Conservation (phyloP, 306 rosid species). For the Dalbergia cultrata region DNA sequence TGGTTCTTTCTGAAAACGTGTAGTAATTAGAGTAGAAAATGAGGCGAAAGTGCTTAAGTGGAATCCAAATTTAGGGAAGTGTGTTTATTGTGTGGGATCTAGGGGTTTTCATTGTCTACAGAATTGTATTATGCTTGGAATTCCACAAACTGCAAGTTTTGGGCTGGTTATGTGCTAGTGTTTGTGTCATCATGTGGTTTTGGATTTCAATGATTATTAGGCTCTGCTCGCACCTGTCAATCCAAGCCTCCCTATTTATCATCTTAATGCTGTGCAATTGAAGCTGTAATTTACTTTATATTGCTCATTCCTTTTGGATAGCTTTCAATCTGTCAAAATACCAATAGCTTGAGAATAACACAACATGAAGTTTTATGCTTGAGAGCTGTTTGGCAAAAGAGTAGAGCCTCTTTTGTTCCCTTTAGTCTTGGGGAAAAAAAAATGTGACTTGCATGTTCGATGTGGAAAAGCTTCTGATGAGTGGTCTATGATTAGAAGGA, state of each 20-base stretch:
- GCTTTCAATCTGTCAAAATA: constrained; percentile 5
- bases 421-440: background rate
- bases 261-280: background rate
- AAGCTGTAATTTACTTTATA: constrained; percentile 31
- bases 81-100: background rate
- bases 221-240: background rate
- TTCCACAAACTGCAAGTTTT: constrained; percentile 21
- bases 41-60: background rate
- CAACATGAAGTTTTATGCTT: background rate
- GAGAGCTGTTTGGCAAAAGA: background rate
- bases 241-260: background rate
- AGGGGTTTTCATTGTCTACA: constrained; percentile 10
- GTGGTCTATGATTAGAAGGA: background rate
- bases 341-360: background rate
- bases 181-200: background rate
- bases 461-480: background rate
- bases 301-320: background rate
- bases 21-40: constrained; percentile 2
- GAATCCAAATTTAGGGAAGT: background rate
- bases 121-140: background rate
- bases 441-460: background rate
- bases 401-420: background rate
- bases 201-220: background rate
- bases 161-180: constrained; percentile 12
- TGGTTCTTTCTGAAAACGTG: constrained; percentile 1